Evolutionary conservation across 495 filamentous ascomycete species (phyloP), one percentile per base, ranked within the genome.

Genomic region (Pseudomonodictys pantanalensis): DNA sequence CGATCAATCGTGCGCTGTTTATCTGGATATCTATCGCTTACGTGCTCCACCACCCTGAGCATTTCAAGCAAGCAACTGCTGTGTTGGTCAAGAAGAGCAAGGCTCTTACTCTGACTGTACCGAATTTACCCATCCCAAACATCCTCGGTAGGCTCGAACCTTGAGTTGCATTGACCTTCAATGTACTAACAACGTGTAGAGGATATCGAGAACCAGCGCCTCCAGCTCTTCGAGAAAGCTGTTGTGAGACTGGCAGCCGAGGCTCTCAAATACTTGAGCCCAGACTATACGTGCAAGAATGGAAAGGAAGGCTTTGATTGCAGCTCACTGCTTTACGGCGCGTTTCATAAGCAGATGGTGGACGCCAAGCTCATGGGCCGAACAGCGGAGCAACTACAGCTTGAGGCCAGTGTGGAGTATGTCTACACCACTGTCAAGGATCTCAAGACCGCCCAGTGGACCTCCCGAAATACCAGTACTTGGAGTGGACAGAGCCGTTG

Each of bases 11-110:
- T 25, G 68, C 74, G 35, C 52, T 72, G 5, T 55, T 77, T 1
- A 39, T 72, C 3, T 77, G 73, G 76, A 22, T 78, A 24, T 72
- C 68, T 64, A 62, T 78, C 39, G 56, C 73, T 17, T 77, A 69
- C 68, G 64, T 69, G 41, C 75, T 77, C 29, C 48, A 52, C 35
- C 53, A 62, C 12, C 44, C 62, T 23, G 10, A 24, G 1, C 26
- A 53, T 25, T 66, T 62, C 50, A 8, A 38, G 6, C 5, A 33
- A 18, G 18, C 47, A 7, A 61, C 63, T 11, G 25, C 20, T 2
- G n/a, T 55, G 24, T 52, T 54, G 7, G 20, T 58, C 6, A 57
- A 23, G 30, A 12, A 55, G 17, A 33, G 47, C 47, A 41, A 35
- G 38, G 12, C 20, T 3, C 4, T 3, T 5, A 5, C 3, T 12